Conservation (phyloP, 768 basidiomycete species). For the Coprinopsis cinerea region DNA sequence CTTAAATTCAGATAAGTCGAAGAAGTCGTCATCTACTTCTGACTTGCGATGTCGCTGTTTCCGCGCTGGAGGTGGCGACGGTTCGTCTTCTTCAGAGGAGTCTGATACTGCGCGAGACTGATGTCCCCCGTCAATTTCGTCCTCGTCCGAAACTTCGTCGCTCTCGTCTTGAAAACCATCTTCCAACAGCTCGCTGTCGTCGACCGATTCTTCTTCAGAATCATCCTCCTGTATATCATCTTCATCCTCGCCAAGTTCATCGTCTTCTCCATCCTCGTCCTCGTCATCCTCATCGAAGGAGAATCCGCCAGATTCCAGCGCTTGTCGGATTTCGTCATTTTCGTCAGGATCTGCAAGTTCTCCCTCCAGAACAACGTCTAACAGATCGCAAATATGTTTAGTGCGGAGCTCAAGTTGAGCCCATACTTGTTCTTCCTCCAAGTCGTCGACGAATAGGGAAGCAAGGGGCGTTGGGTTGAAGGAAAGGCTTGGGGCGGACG, state of each 20-base stretch:
- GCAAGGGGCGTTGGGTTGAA: conserved; percentile 66
- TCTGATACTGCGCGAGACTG: not conserved
- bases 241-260: conserved; percentile 14
- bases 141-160: conserved; percentile 14
- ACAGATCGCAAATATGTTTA: conserved; percentile 59
- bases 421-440: conserved; percentile 90
- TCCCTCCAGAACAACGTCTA: conserved; percentile 61
- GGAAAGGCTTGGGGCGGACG: conserved; percentile 25
- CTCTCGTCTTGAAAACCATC: conserved; percentile 1
- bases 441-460: conserved; percentile 67
- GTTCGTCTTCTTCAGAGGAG: conserved; percentile 13
- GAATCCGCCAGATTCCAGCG: conserved; percentile 86
- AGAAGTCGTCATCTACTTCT: conserved; percentile 85
- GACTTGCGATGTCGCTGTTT: conserved; percentile 20
- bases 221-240: conserved; percentile 11
- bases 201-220: conserved; percentile 5
- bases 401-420: conserved; percentile 84
- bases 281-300: conserved; percentile 21
- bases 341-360: conserved; percentile 21
- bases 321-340: conserved; percentile 72
- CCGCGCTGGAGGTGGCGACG: conserved; percentile 20
- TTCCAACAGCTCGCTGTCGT: not conserved
- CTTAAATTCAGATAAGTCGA: conserved; percentile 84
- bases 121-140: conserved; percentile 15
- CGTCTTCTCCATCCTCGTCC: conserved; percentile 17